Base-by-base conservation (phyloP, 108 stramenopile species). In the Cyclotella sp. region DNA sequence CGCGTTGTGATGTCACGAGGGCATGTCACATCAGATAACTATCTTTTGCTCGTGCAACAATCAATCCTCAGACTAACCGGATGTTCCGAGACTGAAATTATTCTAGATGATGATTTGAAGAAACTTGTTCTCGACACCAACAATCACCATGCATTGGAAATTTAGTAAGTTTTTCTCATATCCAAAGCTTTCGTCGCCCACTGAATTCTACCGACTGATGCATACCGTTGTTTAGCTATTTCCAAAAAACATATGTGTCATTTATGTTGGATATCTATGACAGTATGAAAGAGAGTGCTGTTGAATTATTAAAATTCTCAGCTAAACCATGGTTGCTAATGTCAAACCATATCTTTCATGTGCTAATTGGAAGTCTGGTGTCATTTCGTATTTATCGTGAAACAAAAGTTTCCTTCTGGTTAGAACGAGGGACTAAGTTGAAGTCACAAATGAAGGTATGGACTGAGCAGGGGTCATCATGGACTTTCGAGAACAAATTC, bases 401-500 rank as follows among this genome's bases (percentile, higher is more conserved):
- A 49, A 49, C 47, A 39, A n/a, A 27, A 1, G 59, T 61, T 21
- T n/a, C 18, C 3, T 13, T n/a, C 4, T 72, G 49, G 60, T n/a
- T 22, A 21, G 46, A 60, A 3, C 29, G 28, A 24, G 60, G 59
- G 12, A 47, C 14, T n/a, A 40, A 34, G 27, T 51, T 39, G 13
- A 72, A 61, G 43, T 21, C 19, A 24, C 45, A 44, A 43, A 62
- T 72, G 60, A 15, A 40, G 15, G 3, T 8, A 1, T 72, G 71
- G 71, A 44, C 28, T 10, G 60, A 40, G 30, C n/a, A 34, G 28
- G 27, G 30, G 21, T 70, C 76, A 15, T 9, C 21, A 44, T 60
- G 58, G 58, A 77, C 70, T 57, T 77, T 77, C 59, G 28, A 69
- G 41, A 54, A 77, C 34, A 77, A 70, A 34, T 16, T 39, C 16